Conservation (phyloP, 2,329 filamentous ascomycete genomes). For the Ophiognomonia clavigignenti-juglandacearum region DNA sequence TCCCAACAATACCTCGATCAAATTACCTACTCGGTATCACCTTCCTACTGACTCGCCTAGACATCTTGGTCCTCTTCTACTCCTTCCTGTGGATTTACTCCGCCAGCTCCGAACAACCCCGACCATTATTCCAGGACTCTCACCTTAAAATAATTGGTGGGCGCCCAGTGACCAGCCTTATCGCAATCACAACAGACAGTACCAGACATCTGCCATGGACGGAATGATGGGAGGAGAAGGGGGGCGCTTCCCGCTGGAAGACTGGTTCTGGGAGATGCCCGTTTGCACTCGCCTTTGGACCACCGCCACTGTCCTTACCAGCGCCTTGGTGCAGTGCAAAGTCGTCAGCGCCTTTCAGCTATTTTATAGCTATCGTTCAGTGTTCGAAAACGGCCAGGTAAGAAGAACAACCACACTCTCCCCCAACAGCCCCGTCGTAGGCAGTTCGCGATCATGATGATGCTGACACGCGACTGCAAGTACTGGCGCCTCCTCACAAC, state of each 20-base stretch:
- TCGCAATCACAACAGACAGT: not conserved
- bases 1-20: too few relatives aligned
- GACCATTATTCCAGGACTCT: too few relatives aligned
- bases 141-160: too few relatives aligned
- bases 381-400: constrained; percentile 90
- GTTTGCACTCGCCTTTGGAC: constrained; percentile 97
- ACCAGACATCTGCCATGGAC: constrained; percentile 38
- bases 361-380: constrained; percentile 91
- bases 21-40: too few relatives aligned
- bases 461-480: constrained; percentile 38
- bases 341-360: constrained; percentile 91
- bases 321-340: constrained; percentile 86
- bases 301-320: constrained; percentile 81
- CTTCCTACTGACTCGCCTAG: too few relatives aligned
- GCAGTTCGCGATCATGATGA: not conserved
- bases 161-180: too few relatives aligned
- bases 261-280: constrained; percentile 99
- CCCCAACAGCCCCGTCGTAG: not conserved
- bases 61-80: too few relatives aligned
- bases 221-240: constrained; percentile 53
- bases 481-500: constrained; percentile 97
- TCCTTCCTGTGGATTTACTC: too few relatives aligned
- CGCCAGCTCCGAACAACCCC: too few relatives aligned
- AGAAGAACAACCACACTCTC: too few relatives aligned
- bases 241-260: constrained; percentile 74